Evolutionary conservation across 2,329 filamentous ascomycete species (phyloP).

Genomic region (Bipolaris sorokiniana): DNA sequence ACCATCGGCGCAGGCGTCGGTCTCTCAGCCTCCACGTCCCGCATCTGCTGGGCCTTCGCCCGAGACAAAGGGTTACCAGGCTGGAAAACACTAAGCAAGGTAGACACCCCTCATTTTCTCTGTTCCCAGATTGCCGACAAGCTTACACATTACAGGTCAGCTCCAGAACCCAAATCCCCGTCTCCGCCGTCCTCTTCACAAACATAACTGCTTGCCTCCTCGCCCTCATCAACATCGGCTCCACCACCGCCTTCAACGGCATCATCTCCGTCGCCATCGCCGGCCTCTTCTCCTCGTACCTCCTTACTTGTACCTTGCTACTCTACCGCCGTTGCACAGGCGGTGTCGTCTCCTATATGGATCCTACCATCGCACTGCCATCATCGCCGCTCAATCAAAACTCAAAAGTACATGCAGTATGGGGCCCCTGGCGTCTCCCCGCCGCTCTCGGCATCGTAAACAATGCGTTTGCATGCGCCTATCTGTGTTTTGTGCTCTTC

Average conservation of each 20-base stretch:
- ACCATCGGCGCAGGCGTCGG: conserved; percentile 45
- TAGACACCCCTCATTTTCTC: not conserved
- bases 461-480: conserved; percentile 32
- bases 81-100: conserved; percentile 25
- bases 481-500: conserved; percentile 35
- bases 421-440: conserved; percentile 36
- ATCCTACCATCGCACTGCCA: conserved; percentile 1
- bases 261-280: conserved; percentile 39
- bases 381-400: conserved; percentile 5
- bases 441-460: conserved; percentile 27
- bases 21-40: conserved; percentile 46
- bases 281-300: conserved; percentile 36
- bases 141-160: conserved; percentile 21
- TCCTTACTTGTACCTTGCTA: conserved; percentile 28
- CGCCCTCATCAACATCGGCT: conserved; percentile 57
- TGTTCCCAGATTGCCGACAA: too few species aligned
- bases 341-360: conserved; percentile 20
- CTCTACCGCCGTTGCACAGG: conserved; percentile 37
- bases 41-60: conserved; percentile 51
- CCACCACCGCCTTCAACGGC: conserved; percentile 34
- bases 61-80: conserved; percentile 52
- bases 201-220: conserved; percentile 51
- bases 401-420: conserved; percentile 17
- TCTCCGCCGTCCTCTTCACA: conserved; percentile 36
- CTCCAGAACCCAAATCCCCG: conserved; percentile 39